Base-by-base conservation (phyloP, 108 stramenopile species). In the Skeletonema potamos region DNA sequence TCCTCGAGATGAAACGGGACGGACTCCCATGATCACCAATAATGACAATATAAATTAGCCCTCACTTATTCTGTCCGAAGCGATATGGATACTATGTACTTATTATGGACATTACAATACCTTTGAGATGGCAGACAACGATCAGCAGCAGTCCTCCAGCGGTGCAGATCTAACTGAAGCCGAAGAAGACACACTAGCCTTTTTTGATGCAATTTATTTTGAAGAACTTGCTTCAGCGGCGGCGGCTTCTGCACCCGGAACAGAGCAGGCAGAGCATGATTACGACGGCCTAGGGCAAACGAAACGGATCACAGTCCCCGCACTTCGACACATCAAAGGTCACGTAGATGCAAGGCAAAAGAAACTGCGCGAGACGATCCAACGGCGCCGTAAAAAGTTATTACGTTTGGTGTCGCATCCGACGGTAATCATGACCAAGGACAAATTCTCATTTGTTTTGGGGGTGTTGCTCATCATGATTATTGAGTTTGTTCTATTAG, bases 401-500 rank as follows among this genome's bases (percentile, higher is more conserved):
- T 11, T 41, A 27, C 48, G 41, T 12, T 27, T 77, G 0, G 18
- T 78, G 41, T 68, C 56, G 18, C 72, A 82, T 13, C 81, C 81
- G 2, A 37, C 29, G 54, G 29, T 73, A 13, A 77, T 82, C 46
- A 73, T 77, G 72, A 77, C 62, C 0, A 73, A 66, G 61, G 81
- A 82, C 22, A 82, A 82, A 58, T 20, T 82, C 27, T 82, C 81
- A 26, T 82, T 82, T 27, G 81, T 82, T 27, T 62, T 66, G 22
- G 81, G 81, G 26, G 76, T 82, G 6, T 15, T 82, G 30, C 77
- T 39, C n/a, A 82, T 82, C 60, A 82, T 82, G 77, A 39, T 78
- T 18, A 82, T 78, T 46, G 81, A 82, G n/a, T 71, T 54, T 20
- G 77, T 78, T 5, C 29, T 82, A 5, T 64, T 82, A 11, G 36